Conservation (phyloP, 2,329 filamentous ascomycete species). For the Scedosporium minutisporum region DNA sequence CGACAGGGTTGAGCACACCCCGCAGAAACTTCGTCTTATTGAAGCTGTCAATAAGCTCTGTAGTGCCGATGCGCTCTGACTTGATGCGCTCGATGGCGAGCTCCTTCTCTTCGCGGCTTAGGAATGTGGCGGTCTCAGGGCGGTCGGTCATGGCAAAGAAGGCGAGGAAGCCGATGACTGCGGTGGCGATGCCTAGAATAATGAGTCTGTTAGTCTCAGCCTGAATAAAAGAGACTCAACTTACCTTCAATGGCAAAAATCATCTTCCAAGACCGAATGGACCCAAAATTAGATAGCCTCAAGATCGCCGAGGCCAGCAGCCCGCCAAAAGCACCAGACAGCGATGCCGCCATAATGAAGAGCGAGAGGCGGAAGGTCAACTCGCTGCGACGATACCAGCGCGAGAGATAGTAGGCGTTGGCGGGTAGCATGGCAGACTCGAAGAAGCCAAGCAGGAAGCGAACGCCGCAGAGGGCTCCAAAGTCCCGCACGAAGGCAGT, state of each 20-base stretch:
- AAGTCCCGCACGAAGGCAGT: constrained; percentile 50
- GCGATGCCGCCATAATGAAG: constrained; percentile 55
- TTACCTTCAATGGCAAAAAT: constrained; percentile 61
- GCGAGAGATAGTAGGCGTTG: constrained; percentile 54
- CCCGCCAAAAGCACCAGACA: constrained; percentile 59
- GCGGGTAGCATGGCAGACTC: constrained; percentile 58
- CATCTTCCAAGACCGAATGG: constrained; percentile 53
- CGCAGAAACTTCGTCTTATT: constrained; percentile 48
- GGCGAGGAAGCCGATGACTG: constrained; percentile 40
- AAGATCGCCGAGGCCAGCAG: constrained; percentile 54
- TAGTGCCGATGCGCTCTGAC: constrained; percentile 45
- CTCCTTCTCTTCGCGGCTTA: constrained; percentile 52
- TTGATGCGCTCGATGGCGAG: constrained; percentile 52
- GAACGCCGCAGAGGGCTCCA: constrained; percentile 37
- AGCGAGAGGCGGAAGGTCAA: constrained; percentile 52
- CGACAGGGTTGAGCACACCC: constrained; percentile 55
- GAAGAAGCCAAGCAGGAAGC: constrained; percentile 51
- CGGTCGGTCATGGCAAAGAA: constrained; percentile 58
- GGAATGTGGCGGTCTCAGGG: constrained; percentile 54
- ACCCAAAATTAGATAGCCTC: constrained; percentile 45
- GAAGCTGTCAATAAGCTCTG: constrained; percentile 49
- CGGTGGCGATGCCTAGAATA: constrained; percentile 34
- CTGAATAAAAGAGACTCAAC: constrained; percentile 1
- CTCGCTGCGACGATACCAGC: constrained; percentile 42
- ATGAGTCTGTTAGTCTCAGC: too few species aligned